Conservation (phyloP, 169 alveolate species). For the Theileria orientalis region DNA sequence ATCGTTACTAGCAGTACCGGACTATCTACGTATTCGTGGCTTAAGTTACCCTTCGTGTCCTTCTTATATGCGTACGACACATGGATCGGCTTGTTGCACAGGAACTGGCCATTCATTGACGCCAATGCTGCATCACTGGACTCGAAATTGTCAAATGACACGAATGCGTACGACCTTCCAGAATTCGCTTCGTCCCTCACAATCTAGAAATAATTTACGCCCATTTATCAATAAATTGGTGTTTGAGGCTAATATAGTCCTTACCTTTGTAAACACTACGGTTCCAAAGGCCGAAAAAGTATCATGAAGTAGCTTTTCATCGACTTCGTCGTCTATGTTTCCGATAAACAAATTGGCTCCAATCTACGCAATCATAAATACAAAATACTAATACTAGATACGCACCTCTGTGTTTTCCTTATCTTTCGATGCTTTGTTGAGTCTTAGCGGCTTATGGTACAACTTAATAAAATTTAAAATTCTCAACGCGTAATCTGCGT, state of each 20-base stretch:
- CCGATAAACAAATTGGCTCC: conserved; percentile 99
- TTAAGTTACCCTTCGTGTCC: conserved; percentile 85
- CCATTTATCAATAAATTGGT: neutral
- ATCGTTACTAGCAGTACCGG: neutral
- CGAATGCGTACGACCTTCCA: conserved; percentile 95
- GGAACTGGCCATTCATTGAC: conserved; percentile 94
- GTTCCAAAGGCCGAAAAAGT: conserved; percentile 97
- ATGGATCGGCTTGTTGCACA: conserved; percentile 93
- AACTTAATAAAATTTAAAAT: conserved; percentile 96
- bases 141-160: conserved; percentile 96
- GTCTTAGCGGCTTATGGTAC: conserved; percentile 94
- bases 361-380: conserved; percentile 64
- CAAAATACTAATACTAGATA: neutral
- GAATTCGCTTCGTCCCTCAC: conserved; percentile 92
- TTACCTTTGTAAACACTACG: conserved; percentile 74
- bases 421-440: conserved; percentile 97
- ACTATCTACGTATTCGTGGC: no score
- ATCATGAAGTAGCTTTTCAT: conserved; percentile 94
- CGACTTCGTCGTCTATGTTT: conserved; percentile 95
- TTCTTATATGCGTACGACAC: conserved; percentile 98
- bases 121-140: conserved; percentile 97
- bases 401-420: conserved; percentile 90
- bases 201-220: conserved; percentile 68
- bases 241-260: neutral
- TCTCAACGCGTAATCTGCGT: conserved; percentile 97